Conservation (phyloP, 306 rosid genomes). For the Cajanus cajan region DNA sequence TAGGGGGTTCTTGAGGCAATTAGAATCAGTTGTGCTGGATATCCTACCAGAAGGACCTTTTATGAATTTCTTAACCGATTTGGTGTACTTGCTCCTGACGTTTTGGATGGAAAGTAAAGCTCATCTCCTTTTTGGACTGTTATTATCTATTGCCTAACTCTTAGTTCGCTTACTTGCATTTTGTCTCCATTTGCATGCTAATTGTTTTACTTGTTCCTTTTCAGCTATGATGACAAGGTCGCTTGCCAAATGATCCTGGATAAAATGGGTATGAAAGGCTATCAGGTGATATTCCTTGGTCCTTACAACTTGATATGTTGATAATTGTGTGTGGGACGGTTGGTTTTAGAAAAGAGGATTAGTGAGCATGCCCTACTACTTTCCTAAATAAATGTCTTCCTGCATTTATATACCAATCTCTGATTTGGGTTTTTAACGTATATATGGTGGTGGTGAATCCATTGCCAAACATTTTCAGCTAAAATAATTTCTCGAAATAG, state of each 20-base stretch:
- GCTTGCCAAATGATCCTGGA: slow-evolving; percentile 90
- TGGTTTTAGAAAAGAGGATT: slow-evolving; percentile 18
- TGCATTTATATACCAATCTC: neutral
- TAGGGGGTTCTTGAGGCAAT: slow-evolving; percentile 99
- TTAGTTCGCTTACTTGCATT: slow-evolving; percentile 11
- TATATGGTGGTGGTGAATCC: slow-evolving; percentile 17
- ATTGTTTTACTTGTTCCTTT: slow-evolving; percentile 30
- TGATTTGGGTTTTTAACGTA: neutral
- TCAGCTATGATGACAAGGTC: slow-evolving; percentile 91
- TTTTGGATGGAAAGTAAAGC: slow-evolving; percentile 92
- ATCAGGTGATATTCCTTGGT: slow-evolving; percentile 72
- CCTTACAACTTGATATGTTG: slow-evolving; percentile 29
- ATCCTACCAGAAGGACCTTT: slow-evolving; percentile 95
- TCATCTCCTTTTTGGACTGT: slow-evolving; percentile 18
- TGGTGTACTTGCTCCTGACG: slow-evolving; percentile 98
- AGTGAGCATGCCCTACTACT: slow-evolving; percentile 2
- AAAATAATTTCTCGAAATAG: neutral
- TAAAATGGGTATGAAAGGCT: slow-evolving; percentile 90
- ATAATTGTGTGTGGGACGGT: slow-evolving; percentile 21
- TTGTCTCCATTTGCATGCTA: slow-evolving; percentile 1
- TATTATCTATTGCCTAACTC: neutral
- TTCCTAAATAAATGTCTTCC: neutral
- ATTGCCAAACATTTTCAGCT: slow-evolving; percentile 18
- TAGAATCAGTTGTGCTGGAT: slow-evolving; percentile 99
- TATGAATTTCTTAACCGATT: slow-evolving; percentile 95